These are phyloP conservation scores for Imleria badia DNA, from an alignment of 768 basidiomycete species.

Conservation along the genomic window DNA sequence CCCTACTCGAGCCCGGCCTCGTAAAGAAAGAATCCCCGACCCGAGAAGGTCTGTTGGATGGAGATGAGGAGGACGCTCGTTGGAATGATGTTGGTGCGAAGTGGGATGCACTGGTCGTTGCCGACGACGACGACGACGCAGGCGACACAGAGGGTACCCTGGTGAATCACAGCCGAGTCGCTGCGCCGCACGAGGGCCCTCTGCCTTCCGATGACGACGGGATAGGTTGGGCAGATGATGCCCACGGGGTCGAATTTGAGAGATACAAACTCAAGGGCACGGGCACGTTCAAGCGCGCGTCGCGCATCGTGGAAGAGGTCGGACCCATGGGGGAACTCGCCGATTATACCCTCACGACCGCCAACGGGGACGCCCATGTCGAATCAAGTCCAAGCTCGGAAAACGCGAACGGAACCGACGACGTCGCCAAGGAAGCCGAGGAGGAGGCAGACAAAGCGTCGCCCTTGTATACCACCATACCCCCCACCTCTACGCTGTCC, in stretches of 20 bases:
- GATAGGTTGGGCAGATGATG: constrained; percentile 54
- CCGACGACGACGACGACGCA: constrained; percentile 28
- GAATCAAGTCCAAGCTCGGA: background rate
- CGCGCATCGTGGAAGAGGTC: constrained; percentile 35
- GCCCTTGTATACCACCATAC: constrained; percentile 1
- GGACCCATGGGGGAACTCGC: constrained; percentile 46
- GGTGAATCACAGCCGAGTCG: background rate
- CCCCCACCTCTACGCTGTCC: constrained; percentile 1
- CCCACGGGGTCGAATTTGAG: constrained; percentile 35
- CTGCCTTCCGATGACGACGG: constrained; percentile 32
- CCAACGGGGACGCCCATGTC: background rate
- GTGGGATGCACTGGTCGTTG: constrained; percentile 50
- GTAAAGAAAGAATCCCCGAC: constrained; percentile 45
- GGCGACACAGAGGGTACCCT: constrained; percentile 7
- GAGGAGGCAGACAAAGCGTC: constrained; percentile 10
- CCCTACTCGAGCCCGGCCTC: constrained; percentile 57
- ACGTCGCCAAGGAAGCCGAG: background rate
- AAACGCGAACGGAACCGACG: background rate
- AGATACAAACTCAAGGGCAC: constrained; percentile 20
- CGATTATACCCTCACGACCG: constrained; percentile 23
- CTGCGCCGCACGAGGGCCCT: background rate
- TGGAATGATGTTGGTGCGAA: constrained; percentile 56
- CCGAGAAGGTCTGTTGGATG: constrained; percentile 4
- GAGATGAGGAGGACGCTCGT: constrained; percentile 31
- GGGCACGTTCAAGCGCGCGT: constrained; percentile 16